A percentile compares a stretch with the other conserved stretches of the same genome.
These are phyloP conservation scores for Annulohypoxylon maeteangense DNA, from an alignment of 495 filamentous ascomycete genomes.

Conservation along the genomic window DNA sequence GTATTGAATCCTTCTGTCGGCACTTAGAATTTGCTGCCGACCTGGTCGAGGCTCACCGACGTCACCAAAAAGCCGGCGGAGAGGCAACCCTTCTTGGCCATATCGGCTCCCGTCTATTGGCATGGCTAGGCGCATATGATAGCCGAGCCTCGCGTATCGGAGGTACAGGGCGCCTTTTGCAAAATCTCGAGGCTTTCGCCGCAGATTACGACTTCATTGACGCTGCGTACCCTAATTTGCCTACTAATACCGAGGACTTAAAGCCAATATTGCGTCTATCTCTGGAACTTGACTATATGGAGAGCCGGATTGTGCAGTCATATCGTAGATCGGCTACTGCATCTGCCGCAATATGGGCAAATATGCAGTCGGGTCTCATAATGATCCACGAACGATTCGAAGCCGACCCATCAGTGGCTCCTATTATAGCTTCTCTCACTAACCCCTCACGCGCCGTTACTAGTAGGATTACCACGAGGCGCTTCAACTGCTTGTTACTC, in stretches of 20 bases:
- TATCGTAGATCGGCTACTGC: conserved; percentile 5
- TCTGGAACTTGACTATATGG: conserved; percentile 29
- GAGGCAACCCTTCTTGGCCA: conserved; percentile 30
- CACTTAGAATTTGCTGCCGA: conserved; percentile 32
- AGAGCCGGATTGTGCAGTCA: conserved; percentile 26
- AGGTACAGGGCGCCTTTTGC: conserved; percentile 25
- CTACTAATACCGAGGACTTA: conserved; percentile 21
- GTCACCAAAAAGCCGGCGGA: conserved; percentile 22
- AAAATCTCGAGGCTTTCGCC: conserved; percentile 26
- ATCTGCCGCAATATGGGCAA: conserved; percentile 12
- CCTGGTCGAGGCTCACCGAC: conserved; percentile 29
- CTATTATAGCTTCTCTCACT: conserved; percentile 20
- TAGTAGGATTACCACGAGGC: conserved; percentile 27
- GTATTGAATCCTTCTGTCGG: conserved; percentile 23
- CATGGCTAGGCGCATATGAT: conserved; percentile 35
- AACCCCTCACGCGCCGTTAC: conserved; percentile 17
- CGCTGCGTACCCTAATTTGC: conserved; percentile 24
- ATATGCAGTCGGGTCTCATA: conserved; percentile 20
- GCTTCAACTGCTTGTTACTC: conserved; percentile 33
- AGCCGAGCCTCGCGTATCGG: conserved; percentile 26
- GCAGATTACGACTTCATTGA: conserved; percentile 35
- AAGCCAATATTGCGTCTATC: conserved; percentile 29
- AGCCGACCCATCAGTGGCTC: conserved; percentile 21
- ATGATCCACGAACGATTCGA: conserved; percentile 20
- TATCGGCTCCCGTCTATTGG: conserved; percentile 30